phyloP scores from a whole-genome alignment of 306 rosid genomes.

The Dalbergia oliveri region DNA sequence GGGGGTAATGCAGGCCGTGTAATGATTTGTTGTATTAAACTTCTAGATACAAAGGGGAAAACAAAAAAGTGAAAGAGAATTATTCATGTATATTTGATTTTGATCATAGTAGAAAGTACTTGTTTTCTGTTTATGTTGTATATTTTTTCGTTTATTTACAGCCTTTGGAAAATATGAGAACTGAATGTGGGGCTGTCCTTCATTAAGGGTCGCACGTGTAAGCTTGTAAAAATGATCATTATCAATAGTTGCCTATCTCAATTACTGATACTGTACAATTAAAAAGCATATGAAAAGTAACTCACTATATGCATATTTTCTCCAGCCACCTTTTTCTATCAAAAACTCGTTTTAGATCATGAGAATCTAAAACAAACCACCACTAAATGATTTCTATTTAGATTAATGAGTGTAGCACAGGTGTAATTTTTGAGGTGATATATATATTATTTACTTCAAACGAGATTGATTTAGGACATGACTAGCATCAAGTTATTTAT shows the following conservation, averaged over 20 bases:
- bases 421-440: too few species aligned
- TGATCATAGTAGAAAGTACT: not conserved
- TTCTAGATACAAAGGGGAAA: not conserved
- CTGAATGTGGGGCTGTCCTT: not conserved
- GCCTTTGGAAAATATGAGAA: not conserved
- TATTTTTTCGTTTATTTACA: not conserved
- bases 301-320: not conserved
- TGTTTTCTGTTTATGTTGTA: not conserved
- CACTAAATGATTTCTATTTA: too few species aligned
- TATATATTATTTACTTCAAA: too few species aligned
- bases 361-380: too few species aligned
- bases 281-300: not conserved
- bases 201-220: not conserved
- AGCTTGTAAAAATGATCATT: not conserved
- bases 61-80: not conserved
- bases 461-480: too few species aligned
- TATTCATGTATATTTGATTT: constrained; percentile 26
- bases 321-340: too few species aligned
- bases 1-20: not conserved
- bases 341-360: too few species aligned
- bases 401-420: too few species aligned
- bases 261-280: not conserved
- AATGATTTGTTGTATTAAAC: constrained; percentile 35
- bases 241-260: not conserved
- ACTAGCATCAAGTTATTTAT: too few species aligned